Evolutionary conservation across 345 rosid species (phyloP), one percentile per base, ranked within the genome.

Genomic region (Camelina laxa): DNA sequence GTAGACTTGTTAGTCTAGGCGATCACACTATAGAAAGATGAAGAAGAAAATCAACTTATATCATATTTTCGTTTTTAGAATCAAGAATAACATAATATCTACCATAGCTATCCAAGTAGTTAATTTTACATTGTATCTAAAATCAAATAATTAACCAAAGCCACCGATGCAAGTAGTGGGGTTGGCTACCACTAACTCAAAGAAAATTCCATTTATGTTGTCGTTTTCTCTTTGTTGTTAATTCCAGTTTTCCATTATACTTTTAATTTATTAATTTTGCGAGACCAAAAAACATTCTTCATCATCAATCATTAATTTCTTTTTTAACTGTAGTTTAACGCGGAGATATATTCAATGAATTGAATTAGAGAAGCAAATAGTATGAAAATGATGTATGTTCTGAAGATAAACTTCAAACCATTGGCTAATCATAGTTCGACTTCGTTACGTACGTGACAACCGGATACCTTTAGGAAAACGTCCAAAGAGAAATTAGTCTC

Each of bases 101-200:
- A 17, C 17, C 41, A 22, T 31, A 72, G 48, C 51, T 24, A 72
- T 72, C 53, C 27, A 14, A 30, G 62, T 17, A 39, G 16, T 44
- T 62, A 31, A 17, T 20, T 44, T 20, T 48, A 58, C 66, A 48
- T 50, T 22, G 48, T 12, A 57, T 57, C 50, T 35, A 60, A 58
- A 58, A 58, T 48, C 53, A 58, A 17, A 58, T 17, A 67, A 67
- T 12, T 27, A 27, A 27, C 30, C 21, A 30, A 65, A 57, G 49
- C 53, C 78, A 66, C 66, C 68, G 48, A 55, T 55, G 60, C 51
- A 55, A 33, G 60, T 76, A 76, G 80, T 76, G 71, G 80, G 80
- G 80, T 70, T 76, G 80, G 80, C 80, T 76, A 56, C 75, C 80
- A 70, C 80, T 76, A 17, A 15, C 17, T 24, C 12, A 36, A 56